Conservation (phyloP, 192 early-diverging fungal species). For the Backusella tarrabulga region DNA sequence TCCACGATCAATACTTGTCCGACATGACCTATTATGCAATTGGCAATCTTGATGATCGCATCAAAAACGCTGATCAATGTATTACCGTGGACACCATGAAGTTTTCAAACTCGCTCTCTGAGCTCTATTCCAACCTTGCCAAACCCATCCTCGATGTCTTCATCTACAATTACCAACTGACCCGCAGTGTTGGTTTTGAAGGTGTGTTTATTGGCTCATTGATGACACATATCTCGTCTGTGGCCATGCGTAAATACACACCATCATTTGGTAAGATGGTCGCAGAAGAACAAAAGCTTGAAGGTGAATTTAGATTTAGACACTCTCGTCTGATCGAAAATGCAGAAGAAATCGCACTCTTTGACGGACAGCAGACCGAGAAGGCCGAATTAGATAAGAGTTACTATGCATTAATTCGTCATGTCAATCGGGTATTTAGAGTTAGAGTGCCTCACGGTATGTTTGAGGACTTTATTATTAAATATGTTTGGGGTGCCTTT, state of each 20-base stretch:
- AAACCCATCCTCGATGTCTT: constrained; percentile 94
- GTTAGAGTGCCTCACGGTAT: constrained; percentile 89
- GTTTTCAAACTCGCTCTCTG: constrained; percentile 84
- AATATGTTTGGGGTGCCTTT: constrained; percentile 96
- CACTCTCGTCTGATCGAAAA: constrained; percentile 95
- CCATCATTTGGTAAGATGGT: constrained; percentile 97
- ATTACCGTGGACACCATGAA: constrained; percentile 89
- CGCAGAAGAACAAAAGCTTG: constrained; percentile 87
- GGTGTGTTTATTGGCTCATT: constrained; percentile 81
- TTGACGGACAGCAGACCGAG: constrained; percentile 81
- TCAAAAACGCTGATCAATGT: constrained; percentile 87
- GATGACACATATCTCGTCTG: constrained; percentile 74
- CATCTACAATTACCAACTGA: constrained; percentile 89
- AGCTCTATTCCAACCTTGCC: constrained; percentile 91
- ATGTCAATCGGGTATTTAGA: constrained; percentile 84
- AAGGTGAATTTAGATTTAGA: constrained; percentile 93
- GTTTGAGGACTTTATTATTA: constrained; percentile 98
- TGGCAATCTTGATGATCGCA: constrained; percentile 90
- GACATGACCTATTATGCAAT: constrained; percentile 95
- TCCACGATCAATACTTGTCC: constrained; percentile 81
- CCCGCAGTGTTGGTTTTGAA: constrained; percentile 78
- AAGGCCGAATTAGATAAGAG: constrained; percentile 75
- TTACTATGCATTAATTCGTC: constrained; percentile 79
- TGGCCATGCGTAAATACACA: constrained; percentile 77
- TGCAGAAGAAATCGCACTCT: constrained; percentile 95